Base-by-base conservation (phyloP, 306 rosid species). In the Cucumis melo region DNA sequence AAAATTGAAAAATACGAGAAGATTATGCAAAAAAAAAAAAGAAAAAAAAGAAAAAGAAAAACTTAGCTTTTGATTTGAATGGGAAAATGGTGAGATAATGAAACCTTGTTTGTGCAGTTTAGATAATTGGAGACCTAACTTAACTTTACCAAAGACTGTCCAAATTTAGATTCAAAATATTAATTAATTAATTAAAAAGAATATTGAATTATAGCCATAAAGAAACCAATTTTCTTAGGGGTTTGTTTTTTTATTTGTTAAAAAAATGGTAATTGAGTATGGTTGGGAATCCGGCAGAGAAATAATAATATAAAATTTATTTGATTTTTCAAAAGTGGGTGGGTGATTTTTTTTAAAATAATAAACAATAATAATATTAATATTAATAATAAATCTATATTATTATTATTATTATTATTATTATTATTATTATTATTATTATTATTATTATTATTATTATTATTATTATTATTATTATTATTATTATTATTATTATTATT, bases 121-220 rank as follows among this genome's bases (percentile, higher is more conserved):
- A 83, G 89, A 87, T 88, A 89, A 88, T 88, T 89, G 87, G 87
- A 81, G 79, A 86, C 86, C 87, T 82, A 89, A 88, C 92, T 88
- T 87, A 91, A 88, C 91, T 88, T 87, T 91, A 74, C 73, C 78
- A 67, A 32, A 79, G 89, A 83, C 81, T 82, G 90, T 84, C 90
- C 85, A 87, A 89, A 90, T 87, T 81, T 83, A 78, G 82, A 89
- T 87, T 91, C 83, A 87, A 86, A 80, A 85, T 88, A 76, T 75
- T 78, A 51, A 81, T 24, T 55, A 38, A 59, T 56, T 70, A 36
- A 42, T 29, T 51, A 68, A 58, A 75, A 84, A 75, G 85, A 79
- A 77, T 83, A 82, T 77, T 79, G 84, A 84, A 89, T 80, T 59
- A 76, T 70, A 70, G 63, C 76, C 65, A 81, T 73, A 85, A 86